A percentile compares a stretch with the other conserved stretches of the same genome.
Conservation (phyloP, 2,329 filamentous ascomycete species). For the Alternaria triticimaculans region DNA sequence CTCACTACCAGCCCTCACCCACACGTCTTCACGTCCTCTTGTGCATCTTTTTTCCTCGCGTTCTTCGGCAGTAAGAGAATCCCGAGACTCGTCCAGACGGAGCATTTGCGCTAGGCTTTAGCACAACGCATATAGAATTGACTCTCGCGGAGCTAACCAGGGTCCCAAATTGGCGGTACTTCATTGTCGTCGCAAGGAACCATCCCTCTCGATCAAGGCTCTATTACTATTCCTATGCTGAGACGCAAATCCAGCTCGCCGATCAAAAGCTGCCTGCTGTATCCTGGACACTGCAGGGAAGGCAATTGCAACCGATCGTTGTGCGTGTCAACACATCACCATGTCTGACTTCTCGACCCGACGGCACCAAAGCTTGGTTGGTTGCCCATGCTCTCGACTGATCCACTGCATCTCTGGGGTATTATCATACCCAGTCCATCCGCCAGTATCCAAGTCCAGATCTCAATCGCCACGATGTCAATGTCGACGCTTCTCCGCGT, state of each 20-base stretch:
- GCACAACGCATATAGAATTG: conserved; percentile 11
- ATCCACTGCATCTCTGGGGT: neutral
- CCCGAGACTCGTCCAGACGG: neutral
- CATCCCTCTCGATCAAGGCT: conserved; percentile 5
- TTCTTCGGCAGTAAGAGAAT: neutral
- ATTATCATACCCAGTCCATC: neutral
- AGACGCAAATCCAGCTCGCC: neutral
- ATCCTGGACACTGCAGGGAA: neutral
- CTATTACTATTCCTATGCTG: neutral
- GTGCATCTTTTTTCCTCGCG: neutral
- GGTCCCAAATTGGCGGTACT: conserved; percentile 15
- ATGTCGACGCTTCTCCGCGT: neutral
- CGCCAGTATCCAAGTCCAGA: neutral
- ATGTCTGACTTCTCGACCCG: neutral
- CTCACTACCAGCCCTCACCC: conserved; percentile 7
- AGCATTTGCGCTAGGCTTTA: neutral
- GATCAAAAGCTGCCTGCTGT: neutral
- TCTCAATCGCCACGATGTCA: neutral
- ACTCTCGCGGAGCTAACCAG: conserved; percentile 17
- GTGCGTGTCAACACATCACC: neutral
- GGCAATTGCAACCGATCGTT: neutral
- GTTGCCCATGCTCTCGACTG: neutral
- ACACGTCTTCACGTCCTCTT: neutral
- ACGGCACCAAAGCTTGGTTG: neutral
- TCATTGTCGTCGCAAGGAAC: conserved; percentile 14